Evolutionary conservation across 2,329 filamentous ascomycete genomes (phyloP).

Genomic region (Colletotrichum navitas): DNA sequence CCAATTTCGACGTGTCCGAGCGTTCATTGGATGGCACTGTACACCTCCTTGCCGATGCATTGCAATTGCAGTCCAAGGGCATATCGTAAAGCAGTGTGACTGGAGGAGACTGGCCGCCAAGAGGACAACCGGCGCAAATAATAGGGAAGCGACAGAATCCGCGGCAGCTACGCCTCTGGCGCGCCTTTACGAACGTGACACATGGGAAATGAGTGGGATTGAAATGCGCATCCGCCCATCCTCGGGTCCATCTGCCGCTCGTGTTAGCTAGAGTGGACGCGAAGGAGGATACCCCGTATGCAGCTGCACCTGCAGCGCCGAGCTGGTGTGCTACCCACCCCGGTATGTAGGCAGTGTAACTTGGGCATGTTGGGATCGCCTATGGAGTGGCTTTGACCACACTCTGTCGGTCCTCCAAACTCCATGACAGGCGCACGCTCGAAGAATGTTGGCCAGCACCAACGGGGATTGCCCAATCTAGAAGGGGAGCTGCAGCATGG

Average conservation of each 20-base stretch:
- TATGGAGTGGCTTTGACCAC: slow-evolving; percentile 33
- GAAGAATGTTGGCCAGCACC: slow-evolving; percentile 13
- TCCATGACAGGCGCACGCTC: slow-evolving; percentile 23
- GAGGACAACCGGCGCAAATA: slow-evolving; percentile 20
- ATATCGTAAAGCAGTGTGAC: slow-evolving; percentile 7
- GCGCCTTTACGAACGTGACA: slow-evolving; percentile 14
- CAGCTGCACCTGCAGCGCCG: background rate
- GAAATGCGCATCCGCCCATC: slow-evolving; percentile 13
- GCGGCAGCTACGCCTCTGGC: slow-evolving; percentile 6
- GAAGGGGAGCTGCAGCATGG: slow-evolving; percentile 32
- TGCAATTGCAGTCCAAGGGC: slow-evolving; percentile 26
- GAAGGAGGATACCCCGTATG: slow-evolving; percentile 4
- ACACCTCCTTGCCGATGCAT: slow-evolving; percentile 27
- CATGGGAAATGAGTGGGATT: slow-evolving; percentile 35
- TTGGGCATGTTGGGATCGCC: background rate
- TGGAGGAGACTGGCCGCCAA: slow-evolving; percentile 15
- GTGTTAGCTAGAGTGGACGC: slow-evolving; percentile 5
- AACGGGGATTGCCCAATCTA: slow-evolving; percentile 29
- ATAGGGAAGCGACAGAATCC: slow-evolving; percentile 14
- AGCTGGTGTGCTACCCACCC: background rate
- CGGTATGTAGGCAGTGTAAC: background rate
- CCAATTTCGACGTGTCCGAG: slow-evolving; percentile 38
- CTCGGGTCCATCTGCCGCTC: slow-evolving; percentile 2
- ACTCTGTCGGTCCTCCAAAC: slow-evolving; percentile 25
- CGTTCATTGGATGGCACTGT: slow-evolving; percentile 39